Conservation (phyloP, 139 green algal genomes). For the Closterium sp. region DNA sequence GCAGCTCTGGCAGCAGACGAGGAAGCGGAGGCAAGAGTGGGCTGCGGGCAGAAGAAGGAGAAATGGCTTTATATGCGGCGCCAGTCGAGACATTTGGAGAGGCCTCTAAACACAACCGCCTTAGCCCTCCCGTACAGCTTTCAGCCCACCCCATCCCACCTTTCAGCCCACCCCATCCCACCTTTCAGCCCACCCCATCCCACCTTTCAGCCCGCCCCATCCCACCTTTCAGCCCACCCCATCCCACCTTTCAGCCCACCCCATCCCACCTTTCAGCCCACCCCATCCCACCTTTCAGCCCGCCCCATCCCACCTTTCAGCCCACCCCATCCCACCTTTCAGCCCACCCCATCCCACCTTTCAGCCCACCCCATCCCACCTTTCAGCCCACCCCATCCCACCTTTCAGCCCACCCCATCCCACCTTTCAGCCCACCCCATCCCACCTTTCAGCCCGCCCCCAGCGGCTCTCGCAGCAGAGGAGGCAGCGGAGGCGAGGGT, state of each 20-base stretch:
- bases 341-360: neutral
- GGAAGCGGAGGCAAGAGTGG: conserved; percentile 4
- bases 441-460: neutral
- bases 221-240: too few relatives aligned
- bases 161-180: neutral
- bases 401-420: too few relatives aligned
- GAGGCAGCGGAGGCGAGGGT: conserved; percentile 15
- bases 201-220: neutral
- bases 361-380: neutral
- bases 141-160: neutral
- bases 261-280: too few relatives aligned
- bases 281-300: neutral
- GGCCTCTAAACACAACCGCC: too few relatives aligned
- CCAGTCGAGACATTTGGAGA: conserved; percentile 62
- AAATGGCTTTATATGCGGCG: conserved; percentile 68
- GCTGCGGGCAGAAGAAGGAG: conserved; percentile 65
- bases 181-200: too few relatives aligned
- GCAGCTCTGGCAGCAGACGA: conserved; percentile 6
- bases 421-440: neutral
- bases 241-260: neutral
- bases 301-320: neutral
- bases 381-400: neutral
- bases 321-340: neutral
- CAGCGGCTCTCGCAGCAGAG: conserved; percentile 9
- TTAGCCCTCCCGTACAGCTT: too few relatives aligned